phyloP scores from a whole-genome alignment of 192 early-diverging fungal genomes.

The Coemansia erecta region DNA sequence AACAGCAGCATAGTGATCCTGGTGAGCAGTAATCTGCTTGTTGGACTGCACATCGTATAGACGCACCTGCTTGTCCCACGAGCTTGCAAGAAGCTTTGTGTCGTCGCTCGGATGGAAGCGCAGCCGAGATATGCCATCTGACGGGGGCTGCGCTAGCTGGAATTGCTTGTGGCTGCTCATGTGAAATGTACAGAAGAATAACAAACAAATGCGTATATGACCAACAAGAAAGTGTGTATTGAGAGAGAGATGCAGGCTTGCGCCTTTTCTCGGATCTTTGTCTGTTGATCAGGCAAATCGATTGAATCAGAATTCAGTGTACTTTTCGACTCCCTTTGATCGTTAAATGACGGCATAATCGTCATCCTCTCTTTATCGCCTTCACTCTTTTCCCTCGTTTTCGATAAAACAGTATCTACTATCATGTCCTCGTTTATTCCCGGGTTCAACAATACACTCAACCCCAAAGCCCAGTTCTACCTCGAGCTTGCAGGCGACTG shows the following conservation, averaged over 20 bases:
- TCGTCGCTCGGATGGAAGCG: constrained; percentile 69
- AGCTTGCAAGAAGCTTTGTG: constrained; percentile 69
- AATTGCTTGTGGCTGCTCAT: constrained; percentile 54
- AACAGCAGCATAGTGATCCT: constrained; percentile 69
- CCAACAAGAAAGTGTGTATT: background rate
- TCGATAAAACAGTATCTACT: background rate
- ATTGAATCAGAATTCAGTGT: too few relatives aligned
- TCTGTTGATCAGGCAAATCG: too few relatives aligned
- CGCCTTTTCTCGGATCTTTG: too few relatives aligned
- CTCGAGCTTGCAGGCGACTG: constrained; percentile 58
- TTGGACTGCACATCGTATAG: constrained; percentile 79
- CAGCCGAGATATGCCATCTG: constrained; percentile 80
- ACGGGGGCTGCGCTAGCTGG: constrained; percentile 78
- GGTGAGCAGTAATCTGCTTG: constrained; percentile 53
- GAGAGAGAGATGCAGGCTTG: too few relatives aligned
- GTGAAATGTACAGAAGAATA: constrained; percentile 3
- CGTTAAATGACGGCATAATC: background rate
- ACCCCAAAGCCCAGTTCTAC: constrained; percentile 73
- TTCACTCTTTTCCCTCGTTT: background rate
- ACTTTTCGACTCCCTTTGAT: too few relatives aligned
- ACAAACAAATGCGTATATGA: background rate
- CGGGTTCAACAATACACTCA: constrained; percentile 35
- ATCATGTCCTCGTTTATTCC: constrained; percentile 42
- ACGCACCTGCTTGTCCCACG: constrained; percentile 89
- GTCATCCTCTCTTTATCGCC: background rate